Base-by-base conservation (phyloP, 2,329 filamentous ascomycete genomes). In the Clonostachys rosea region DNA sequence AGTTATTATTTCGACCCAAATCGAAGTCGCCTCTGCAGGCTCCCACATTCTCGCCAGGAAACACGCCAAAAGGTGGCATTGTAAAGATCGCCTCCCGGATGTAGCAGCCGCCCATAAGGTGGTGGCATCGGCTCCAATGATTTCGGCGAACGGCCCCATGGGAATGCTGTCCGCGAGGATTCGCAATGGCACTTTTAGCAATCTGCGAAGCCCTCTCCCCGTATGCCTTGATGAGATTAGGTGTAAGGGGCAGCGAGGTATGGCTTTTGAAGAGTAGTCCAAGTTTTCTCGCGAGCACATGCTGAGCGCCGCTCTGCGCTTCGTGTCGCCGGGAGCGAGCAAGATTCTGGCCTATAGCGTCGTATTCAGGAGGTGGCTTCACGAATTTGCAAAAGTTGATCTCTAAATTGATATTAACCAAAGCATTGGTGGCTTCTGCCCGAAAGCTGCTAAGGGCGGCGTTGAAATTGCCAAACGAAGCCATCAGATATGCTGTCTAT, bases 91-190 rank as follows among this genome's bases (percentile, higher is more conserved):
- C 2, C 44, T 33, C 2, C 59, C 54, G 1, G 66, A 68, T 1
- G 64, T 69, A 6, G 65, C 66, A 1, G 62, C 62, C 4, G 66
- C 66, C 64, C 64, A 69, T 4, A 69, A 59, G 2, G 53, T 55
- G 0, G 65, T 65, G 2, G 52, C 62, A 47, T 69, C 64, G 1
- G 51, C 34, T 1, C 64, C 64, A 5, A 51, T 51, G 16, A 59
- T 47, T 2, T 42, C 47, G 1, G 46, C 42, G 40, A 67, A 63
- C 1, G 52, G 46, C 2, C 51, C 51, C 48, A 35, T 52, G 16
- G 13, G 42, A 13, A 7, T 40, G 6, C 20, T 4, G 18, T 18
- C 43, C 43, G 13, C 33, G n/a, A 7, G 16, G 30, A 20, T 37
- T 45, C 3, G 34, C 18, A 3, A n/a, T 35, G 12, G 43, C 18